Percentiles rank a stretch among this genome's conserved stretches.
Evolutionary conservation across 2,329 filamentous ascomycete species (phyloP).

Genomic region (Aspergillus carbonarius): DNA sequence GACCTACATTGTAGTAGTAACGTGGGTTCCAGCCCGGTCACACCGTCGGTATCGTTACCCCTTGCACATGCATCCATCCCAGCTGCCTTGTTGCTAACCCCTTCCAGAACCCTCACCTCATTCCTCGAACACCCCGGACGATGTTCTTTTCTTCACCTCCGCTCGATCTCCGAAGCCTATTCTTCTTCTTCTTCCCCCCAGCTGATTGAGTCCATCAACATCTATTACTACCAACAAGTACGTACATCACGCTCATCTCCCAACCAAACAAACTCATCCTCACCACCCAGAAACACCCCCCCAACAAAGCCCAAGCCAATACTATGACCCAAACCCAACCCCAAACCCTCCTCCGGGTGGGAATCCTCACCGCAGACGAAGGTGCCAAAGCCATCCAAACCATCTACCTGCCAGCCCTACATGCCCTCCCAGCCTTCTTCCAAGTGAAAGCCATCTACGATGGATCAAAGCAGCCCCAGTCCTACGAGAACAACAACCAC

Average conservation of each 20-base stretch:
- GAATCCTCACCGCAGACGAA: slow-evolving; percentile 33
- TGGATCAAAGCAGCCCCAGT: slow-evolving; percentile 34
- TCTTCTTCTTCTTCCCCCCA: neutral
- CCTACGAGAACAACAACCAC: neutral
- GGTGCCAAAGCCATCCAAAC: slow-evolving; percentile 51
- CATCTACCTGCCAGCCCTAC: slow-evolving; percentile 54
- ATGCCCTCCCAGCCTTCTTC: slow-evolving; percentile 45
- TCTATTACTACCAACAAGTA: neutral
- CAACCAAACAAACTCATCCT: neutral
- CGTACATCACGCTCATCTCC: neutral
- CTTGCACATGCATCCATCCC: neutral
- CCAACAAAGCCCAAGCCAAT: neutral
- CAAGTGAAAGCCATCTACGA: slow-evolving; percentile 53
- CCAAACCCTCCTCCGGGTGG: slow-evolving; percentile 29
- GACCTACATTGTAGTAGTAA: neutral
- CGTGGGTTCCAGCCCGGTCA: neutral
- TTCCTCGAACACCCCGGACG: neutral
- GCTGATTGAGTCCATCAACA: neutral
- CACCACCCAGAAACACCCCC: neutral
- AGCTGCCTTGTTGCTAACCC: neutral
- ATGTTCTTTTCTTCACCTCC: neutral
- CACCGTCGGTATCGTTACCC: neutral
- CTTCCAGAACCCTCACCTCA: neutral
- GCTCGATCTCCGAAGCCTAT: neutral
- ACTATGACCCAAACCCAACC: slow-evolving; percentile 19